phyloP scores from a whole-genome alignment of 2,329 filamentous ascomycete species.

The Colletotrichum horii region DNA sequence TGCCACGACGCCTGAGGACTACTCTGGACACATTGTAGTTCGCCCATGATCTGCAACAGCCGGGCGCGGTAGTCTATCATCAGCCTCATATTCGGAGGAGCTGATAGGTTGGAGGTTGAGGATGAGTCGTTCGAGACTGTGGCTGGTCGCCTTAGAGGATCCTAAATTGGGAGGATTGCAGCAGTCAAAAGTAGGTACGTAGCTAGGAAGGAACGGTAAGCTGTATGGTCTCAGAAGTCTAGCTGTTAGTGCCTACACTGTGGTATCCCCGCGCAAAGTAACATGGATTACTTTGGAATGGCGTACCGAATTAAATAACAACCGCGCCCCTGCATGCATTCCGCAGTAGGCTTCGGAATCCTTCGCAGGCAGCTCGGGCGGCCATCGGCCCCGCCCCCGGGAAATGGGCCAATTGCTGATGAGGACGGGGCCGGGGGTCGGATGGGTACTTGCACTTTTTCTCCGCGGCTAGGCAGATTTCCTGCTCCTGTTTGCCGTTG shows the following conservation, averaged over 20 bases:
- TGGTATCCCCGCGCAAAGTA: rapidly evolving
- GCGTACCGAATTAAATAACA: neutral
- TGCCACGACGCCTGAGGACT: neutral
- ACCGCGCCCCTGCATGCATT: neutral
- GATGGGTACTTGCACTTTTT: neutral
- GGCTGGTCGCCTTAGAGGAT: neutral
- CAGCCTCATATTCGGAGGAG: neutral
- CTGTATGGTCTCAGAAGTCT: neutral
- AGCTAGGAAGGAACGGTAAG: neutral
- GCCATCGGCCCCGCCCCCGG: neutral
- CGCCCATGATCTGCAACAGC: neutral
- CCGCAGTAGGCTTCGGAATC: neutral
- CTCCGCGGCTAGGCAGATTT: neutral
- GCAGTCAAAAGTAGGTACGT: neutral
- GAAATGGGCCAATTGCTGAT: neutral
- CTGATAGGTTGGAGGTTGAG: neutral
- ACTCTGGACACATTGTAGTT: neutral
- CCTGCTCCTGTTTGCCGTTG: neutral
- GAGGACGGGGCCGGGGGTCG: neutral
- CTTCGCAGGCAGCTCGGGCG: neutral
- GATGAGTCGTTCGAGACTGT: neutral
- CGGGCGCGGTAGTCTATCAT: neutral
- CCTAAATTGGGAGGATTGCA: neutral
- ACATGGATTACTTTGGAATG: neutral
- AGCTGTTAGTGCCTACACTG: neutral